phyloP scores from a whole-genome alignment of 441 rosid genomes.

The Melianthus villosus region DNA sequence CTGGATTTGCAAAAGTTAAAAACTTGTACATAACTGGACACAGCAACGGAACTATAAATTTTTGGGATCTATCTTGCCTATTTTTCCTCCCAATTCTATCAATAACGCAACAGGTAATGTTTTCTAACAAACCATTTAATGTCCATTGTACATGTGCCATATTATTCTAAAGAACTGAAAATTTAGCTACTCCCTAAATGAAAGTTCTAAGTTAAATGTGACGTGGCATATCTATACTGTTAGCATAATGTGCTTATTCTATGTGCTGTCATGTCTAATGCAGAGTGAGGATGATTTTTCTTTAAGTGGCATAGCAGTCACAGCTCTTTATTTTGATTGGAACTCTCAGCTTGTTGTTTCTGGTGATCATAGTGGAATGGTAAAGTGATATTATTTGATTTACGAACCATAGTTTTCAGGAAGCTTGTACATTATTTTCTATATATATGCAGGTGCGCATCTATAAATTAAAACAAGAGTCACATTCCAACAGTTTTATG shows the following conservation, averaged over 20 bases:
- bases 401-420: no score
- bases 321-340: constrained; percentile 46
- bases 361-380: constrained; percentile 79
- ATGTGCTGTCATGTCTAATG: constrained; percentile 9
- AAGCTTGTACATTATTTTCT: no score
- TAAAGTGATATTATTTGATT: constrained; percentile 14
- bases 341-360: constrained; percentile 43
- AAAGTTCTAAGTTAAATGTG: no score
- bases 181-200: not conserved
- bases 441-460: constrained; percentile 74
- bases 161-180: no score
- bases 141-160: no score
- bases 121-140: not conserved
- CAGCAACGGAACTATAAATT: constrained; percentile 56
- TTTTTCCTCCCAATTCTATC: constrained; percentile 43
- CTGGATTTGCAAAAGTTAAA: constrained; percentile 60
- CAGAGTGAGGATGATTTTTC: constrained; percentile 68
- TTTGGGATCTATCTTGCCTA: constrained; percentile 77
- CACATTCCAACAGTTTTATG: constrained; percentile 44
- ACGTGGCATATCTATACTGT: no score
- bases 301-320: constrained; percentile 48
- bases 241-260: constrained; percentile 3
- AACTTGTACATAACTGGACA: constrained; percentile 78
- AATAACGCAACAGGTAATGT: constrained; percentile 79
- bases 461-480: constrained; percentile 61